Conservation (phyloP, 2,329 filamentous ascomycete genomes). For the Tolypocladium endophyticum region DNA sequence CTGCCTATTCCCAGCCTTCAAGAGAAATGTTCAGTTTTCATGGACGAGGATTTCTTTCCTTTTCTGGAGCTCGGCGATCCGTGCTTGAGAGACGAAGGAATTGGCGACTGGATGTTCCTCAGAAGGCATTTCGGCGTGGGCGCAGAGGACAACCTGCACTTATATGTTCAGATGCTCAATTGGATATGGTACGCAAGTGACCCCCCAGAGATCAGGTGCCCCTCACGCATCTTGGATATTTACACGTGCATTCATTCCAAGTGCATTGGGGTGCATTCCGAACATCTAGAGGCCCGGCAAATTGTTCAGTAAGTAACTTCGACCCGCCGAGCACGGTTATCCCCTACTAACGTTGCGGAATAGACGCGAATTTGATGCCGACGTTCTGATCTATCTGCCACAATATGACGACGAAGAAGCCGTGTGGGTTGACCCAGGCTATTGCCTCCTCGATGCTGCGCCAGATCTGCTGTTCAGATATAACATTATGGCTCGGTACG, state of each 20-base stretch:
- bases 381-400: neutral
- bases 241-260: neutral
- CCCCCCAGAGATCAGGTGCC: neutral
- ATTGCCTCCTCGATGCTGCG: neutral
- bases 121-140: neutral
- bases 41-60: neutral
- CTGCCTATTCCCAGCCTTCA: neutral
- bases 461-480: neutral
- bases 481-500: neutral
- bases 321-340: neutral
- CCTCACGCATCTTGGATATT: neutral
- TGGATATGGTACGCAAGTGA: neutral
- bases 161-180: neutral
- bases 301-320: neutral
- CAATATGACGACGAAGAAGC: neutral
- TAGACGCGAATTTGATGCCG: neutral
- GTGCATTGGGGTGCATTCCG: neutral
- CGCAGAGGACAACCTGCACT: neutral
- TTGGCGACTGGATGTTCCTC: neutral
- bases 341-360: neutral
- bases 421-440: neutral
- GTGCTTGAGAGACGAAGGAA: neutral
- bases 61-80: neutral
- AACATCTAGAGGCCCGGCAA: neutral
- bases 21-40: neutral